Evolutionary conservation across 1,139 yeast species (phyloP), one percentile per base, ranked within the genome.

Genomic region (Saccharomyces hybrid): DNA sequence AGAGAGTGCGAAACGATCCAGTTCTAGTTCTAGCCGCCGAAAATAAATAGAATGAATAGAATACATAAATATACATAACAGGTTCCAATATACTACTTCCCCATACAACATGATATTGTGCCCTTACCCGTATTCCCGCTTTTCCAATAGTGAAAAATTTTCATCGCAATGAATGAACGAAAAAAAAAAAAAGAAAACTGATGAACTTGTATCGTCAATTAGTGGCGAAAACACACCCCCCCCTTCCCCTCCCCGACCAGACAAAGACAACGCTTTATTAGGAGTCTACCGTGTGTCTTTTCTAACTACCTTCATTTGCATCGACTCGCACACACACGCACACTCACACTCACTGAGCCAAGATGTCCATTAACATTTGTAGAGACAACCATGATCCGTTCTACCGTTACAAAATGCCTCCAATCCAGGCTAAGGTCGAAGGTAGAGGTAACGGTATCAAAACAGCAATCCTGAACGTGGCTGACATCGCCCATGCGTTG

Each of bases 391-490:
- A 88, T 70, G 99, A 93, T 78, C 97, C 98, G 52, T 93, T 93
- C 75, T 93, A 95, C 82, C 96, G 99, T 77, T 93, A 93, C 76
- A 93, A 93, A 79, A 93, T 93, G 99, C 99, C 99, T 70, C 86
- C 95, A 50, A 84, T 93, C 74, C 95, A 88, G 76, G 89, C 97
- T 62, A 93, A 95, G 81, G 90, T 90, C 63, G 99, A 93, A 77
- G 99, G 99, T 73, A 83, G 97, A 73, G 99, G 99, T 77, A 93
- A 93, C 76, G 99, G 99, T 81, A 93, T 93, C 76, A 91, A 90
- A 73, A 93, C 99, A 31, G 96, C 95, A 56, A 84, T 95, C 57
- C 82, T 89, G 62, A 95, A 93, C 74, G 83, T 90, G 57, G 77
- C 88, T 44, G 99, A 93, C 70, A 97, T 93, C 59, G 95, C 98